Base-by-base conservation (phyloP, 139 green algal genomes). In the Tetraselmis striata region DNA sequence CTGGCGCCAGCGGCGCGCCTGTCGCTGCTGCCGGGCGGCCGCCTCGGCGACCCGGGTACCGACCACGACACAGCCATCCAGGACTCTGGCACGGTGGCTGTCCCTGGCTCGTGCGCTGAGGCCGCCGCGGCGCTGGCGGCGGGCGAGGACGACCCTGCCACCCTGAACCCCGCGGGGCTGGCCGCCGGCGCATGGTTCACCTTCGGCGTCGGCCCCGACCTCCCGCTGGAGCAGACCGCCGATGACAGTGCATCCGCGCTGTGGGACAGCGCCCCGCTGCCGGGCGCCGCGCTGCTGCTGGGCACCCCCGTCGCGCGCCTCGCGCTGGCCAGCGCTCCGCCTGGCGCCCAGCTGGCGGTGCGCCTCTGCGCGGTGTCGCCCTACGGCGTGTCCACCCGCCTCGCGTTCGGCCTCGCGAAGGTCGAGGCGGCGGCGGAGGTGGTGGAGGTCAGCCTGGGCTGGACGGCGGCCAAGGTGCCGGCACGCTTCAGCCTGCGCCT, bases 341-440 rank as follows among this genome's bases (percentile, higher is more conserved):
- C 5, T 30, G 31, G n/a, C 5, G 82, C 77, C 1, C 23, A 29
- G 26, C 29, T 85, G 24, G 77, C 76, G 30, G 82, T 59, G 1
- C 59, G 82, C 22, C 77, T 85, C 77, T 82, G 78, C 67, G 82
- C 82, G 30, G 82, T 85, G 29, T 32, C 77, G 5, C 77, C 82
- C n/a, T 30, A 82, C 18, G 81, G 76, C 32, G 58, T 45, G 30
- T 83, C 80, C 32, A 32, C 29, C 11, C 28, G 59, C 32, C 76
- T 78, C 80, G n/a, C 59, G 11, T 83, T 78, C 67, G 80, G 80
- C 28, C 30, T 85, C 1, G 23, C 67, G 27, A 85, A 85, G 77
- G 27, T 85, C 76, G 23, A n/a, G 81, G 18, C 31, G 5, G 45
- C 5, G 23, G 59, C 58, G 80, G 32, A 59, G 31, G 28, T 29